These are phyloP conservation scores for Blastocystis sp. DNA, from an alignment of 352 stramenopile genomes.

Conservation along the genomic window DNA sequence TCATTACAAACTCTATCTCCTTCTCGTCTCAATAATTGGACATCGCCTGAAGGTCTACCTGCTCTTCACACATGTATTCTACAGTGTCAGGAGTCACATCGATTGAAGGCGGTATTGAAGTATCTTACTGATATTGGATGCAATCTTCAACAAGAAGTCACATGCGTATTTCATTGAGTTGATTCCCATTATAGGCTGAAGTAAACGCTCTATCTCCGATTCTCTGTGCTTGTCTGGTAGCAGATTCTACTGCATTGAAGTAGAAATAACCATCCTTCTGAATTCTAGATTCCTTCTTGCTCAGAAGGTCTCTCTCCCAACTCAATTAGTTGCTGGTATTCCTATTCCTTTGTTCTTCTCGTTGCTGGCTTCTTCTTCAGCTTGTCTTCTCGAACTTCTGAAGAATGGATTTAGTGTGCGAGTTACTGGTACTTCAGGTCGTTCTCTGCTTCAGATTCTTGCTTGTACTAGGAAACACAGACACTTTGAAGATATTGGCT, in stretches of 20 bases:
- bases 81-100: neutral
- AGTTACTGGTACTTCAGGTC: neutral
- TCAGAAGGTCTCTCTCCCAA: neutral
- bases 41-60: neutral
- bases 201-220: neutral
- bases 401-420: neutral
- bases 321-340: neutral
- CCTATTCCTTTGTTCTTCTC: conserved; percentile 15
- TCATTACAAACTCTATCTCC: neutral
- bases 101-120: neutral
- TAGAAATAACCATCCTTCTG: neutral
- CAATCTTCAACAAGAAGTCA: neutral
- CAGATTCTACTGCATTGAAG: neutral
- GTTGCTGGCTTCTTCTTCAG: neutral
- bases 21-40: neutral
- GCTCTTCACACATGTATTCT: neutral
- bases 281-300: neutral
- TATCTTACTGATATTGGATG: neutral
- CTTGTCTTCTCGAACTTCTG: neutral
- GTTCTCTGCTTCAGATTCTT: neutral
- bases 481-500: neutral
- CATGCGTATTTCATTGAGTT: neutral
- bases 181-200: neutral
- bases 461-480: neutral
- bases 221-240: neutral